Base-by-base conservation (phyloP, 2,329 filamentous ascomycete species). In the Xylariales sp. region DNA sequence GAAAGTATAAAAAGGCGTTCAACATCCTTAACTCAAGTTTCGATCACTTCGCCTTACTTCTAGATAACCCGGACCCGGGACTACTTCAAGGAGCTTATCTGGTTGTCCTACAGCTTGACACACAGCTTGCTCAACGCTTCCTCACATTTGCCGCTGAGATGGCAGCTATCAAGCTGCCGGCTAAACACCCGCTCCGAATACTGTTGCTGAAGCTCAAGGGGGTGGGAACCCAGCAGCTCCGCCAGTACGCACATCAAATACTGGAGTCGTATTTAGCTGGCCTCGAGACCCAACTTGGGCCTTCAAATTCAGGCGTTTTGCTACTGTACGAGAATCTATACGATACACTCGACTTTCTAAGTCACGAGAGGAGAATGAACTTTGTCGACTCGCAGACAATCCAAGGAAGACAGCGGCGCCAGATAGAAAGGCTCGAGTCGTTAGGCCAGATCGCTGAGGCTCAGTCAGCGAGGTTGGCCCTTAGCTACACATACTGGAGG, bases 91-190 rank as follows among this genome's bases (percentile, higher is more conserved):
- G 18, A 9, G 27, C 32, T 11, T 42, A 42, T 15, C 24, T 37
- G 8, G 18, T 31, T 11, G 33, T 20, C 20, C 24, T 42, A 9
- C 33, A 37, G 18, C 33, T 42, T 7, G 14, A 36, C 16, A 12
- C 22, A 5, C 28, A 28, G 9, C 10, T 42, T 10, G 40, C 14
- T 9, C 21, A 29, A 9, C 32, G 24, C 14, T 42, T 42, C 10
- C 32, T 42, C n/a, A 19, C 21, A 6, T 42, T 31, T 25, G 40
- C 40, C 9, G 21, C 40, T 18, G 31, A 42, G 32, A 42, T 42
- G 40, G 40, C 40, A 8, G 18, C 31, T 4, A 36, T 42, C 24
- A 36, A 37, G 14, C 4, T 42, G 16, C 40, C 40, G 1, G 31
- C 32, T 14, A 28, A 9, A 8, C 40, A 42, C 4, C 40, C 40